These are phyloP conservation scores for Nepenthes mirabilis DNA, from an alignment of 148 eudicot species.

Conservation along the genomic window DNA sequence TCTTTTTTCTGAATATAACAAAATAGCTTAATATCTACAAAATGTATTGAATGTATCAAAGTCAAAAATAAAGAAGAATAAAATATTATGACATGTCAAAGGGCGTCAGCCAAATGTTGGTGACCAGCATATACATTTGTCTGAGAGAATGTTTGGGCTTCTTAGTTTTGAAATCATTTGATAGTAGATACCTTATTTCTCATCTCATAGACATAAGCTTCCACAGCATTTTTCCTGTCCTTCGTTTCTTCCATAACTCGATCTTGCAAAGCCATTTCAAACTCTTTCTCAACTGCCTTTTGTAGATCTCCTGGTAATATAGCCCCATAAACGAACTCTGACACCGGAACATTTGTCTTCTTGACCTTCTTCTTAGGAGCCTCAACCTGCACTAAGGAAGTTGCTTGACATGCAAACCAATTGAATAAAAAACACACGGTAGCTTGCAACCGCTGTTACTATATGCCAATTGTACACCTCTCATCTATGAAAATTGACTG, in stretches of 20 bases:
- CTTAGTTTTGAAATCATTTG: too few relatives aligned
- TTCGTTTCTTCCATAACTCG: slow-evolving; percentile 92
- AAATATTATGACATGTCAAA: too few relatives aligned
- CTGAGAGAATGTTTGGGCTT: too few relatives aligned
- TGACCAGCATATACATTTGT: too few relatives aligned
- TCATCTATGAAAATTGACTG: too few relatives aligned
- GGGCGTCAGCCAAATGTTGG: too few relatives aligned
- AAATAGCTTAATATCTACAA: too few relatives aligned
- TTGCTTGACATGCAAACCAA: not conserved
- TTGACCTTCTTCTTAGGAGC: slow-evolving; percentile 81
- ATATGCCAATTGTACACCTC: too few relatives aligned
- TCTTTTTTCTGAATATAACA: too few relatives aligned
- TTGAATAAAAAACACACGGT: not conserved
- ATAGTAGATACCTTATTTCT: slow-evolving; percentile 55
- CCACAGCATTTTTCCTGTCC: slow-evolving; percentile 81
- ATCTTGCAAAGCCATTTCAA: slow-evolving; percentile 95
- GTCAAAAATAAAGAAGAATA: too few relatives aligned
- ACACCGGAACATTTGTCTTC: slow-evolving; percentile 47
- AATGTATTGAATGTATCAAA: too few relatives aligned
- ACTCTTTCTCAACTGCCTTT: slow-evolving; percentile 82
- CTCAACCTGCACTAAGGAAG: slow-evolving; percentile 31
- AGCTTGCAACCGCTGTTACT: too few relatives aligned
- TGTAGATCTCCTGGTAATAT: slow-evolving; percentile 47
- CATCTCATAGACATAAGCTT: slow-evolving; percentile 90
- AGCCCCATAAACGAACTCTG: slow-evolving; percentile 62